Base-by-base conservation (phyloP, 805 yeast genomes). In the Priceomyces melissophilus region DNA sequence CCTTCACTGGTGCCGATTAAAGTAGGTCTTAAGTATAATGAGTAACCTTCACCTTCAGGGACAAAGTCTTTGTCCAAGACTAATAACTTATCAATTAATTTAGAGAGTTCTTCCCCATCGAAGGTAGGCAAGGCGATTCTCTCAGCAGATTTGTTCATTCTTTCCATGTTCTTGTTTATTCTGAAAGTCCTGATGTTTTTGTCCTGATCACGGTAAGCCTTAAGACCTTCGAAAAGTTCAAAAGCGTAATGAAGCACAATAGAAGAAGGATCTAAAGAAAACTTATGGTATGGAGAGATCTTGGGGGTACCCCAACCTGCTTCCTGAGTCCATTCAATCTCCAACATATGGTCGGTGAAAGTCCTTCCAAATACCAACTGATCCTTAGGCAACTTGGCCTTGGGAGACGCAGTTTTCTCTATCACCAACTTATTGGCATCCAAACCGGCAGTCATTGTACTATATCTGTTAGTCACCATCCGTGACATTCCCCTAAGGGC, bases 241-340 rank as follows among this genome's bases (percentile, higher is more conserved):
- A 93, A 91, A 3, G 95, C 91, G 58, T 91, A 91, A 72, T 91
- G 99, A 69, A 91, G 81, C 27, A 90, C 98, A 61, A 86, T 79
- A 13, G 93, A 69, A 14, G 96, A 82, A 20, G 99, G 99, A 57
- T 90, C 96, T 44, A 91, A 64, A 12, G 72, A 55, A 40, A 91
- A 67, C 38, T 79, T 79, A 39, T 83, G 90, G 61, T 87, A 89
- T 16, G 98, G 97, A 50, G 78, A 78, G 62, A 91, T 90, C 60
- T 78, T 78, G 34, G 99, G 98, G n/a, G 78, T 65, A 9, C 71
- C 84, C 99, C 99, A 91, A 38, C 98, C 98, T 3, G 66, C 57
- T 41, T 73, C 71, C 25, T 71, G 70, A 44, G 79, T 78, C 96
- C 97, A 93, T 60, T 87, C 89, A 38, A 88, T 68, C 54, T 84